Conservation (phyloP, 2,329 filamentous ascomycete species). For the Xylaria sp. region DNA sequence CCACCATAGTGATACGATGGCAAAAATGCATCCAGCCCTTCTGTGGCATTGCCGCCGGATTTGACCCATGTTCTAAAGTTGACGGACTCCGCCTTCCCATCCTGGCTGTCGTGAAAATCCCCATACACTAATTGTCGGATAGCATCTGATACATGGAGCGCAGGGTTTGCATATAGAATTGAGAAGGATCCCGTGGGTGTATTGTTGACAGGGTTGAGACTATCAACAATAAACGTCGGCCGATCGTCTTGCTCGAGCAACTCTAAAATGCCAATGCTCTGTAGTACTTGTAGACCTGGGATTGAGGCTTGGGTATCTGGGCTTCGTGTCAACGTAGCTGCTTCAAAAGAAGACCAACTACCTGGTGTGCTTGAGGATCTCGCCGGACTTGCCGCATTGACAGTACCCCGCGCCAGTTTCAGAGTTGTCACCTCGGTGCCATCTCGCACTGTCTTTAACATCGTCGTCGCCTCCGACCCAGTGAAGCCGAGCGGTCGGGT, state of each 20-base stretch:
- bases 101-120: conserved; percentile 56
- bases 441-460: conserved; percentile 61
- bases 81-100: conserved; percentile 61
- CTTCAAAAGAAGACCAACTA: conserved; percentile 65
- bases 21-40: conserved; percentile 63
- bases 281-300: conserved; percentile 66
- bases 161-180: conserved; percentile 75
- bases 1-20: conserved; percentile 71
- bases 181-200: conserved; percentile 63
- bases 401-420: conserved; percentile 65
- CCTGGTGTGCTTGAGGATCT: conserved; percentile 63
- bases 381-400: conserved; percentile 60
- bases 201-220: conserved; percentile 67
- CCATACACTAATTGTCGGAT: conserved; percentile 68
- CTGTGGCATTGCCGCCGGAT: conserved; percentile 63
- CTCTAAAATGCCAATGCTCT: conserved; percentile 75
- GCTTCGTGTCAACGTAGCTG: conserved; percentile 62
- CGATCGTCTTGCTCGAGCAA: conserved; percentile 80
- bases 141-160: conserved; percentile 68
- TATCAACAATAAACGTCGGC: conserved; percentile 80
- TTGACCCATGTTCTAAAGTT: conserved; percentile 78
- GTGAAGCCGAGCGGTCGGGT: conserved; percentile 54
- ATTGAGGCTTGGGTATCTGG: conserved; percentile 61
- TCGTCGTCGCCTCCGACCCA: conserved; percentile 58
- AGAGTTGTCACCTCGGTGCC: conserved; percentile 65